phyloP scores from a whole-genome alignment of 306 rosid genomes.

The Quercus parvula region DNA sequence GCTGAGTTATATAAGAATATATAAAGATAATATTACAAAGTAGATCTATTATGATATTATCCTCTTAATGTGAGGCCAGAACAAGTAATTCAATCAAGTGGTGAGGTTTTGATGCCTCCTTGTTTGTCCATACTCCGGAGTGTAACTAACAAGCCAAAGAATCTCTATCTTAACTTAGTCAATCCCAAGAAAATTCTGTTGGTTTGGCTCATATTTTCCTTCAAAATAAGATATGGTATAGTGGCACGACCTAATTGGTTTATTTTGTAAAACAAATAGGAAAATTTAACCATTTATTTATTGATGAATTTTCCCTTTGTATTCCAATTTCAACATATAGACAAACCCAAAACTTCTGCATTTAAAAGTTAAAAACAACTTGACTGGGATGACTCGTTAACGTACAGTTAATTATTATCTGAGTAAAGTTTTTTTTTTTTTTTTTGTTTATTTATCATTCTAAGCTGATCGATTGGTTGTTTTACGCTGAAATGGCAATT shows the following conservation, averaged over 20 bases:
- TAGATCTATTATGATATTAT: not conserved
- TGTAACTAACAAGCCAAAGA: slow-evolving; percentile 5
- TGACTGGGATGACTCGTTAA: no score
- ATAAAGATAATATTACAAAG: no score
- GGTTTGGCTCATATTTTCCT: not conserved
- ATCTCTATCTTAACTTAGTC: no score
- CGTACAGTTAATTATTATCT: no score
- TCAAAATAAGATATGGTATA: no score
- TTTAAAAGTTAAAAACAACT: no score
- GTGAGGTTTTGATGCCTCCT: slow-evolving; percentile 10
- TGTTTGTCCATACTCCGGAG: slow-evolving; percentile 23
- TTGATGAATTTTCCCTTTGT: no score
- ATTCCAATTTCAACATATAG: no score
- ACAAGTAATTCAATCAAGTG: slow-evolving; percentile 17
- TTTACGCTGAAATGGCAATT: not conserved
- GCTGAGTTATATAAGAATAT: not conserved
- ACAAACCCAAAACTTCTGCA: no score
- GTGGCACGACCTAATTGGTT: no score
- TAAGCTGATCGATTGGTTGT: not conserved
- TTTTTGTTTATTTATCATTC: not conserved
- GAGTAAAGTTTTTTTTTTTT: not conserved
- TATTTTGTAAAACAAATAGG: no score
- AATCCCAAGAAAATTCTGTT: not conserved
- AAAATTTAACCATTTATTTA: no score
- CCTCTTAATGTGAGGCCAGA: slow-evolving; percentile 22